Conservation (phyloP, 2,329 filamentous ascomycete genomes). For the Cercospora sp. region DNA sequence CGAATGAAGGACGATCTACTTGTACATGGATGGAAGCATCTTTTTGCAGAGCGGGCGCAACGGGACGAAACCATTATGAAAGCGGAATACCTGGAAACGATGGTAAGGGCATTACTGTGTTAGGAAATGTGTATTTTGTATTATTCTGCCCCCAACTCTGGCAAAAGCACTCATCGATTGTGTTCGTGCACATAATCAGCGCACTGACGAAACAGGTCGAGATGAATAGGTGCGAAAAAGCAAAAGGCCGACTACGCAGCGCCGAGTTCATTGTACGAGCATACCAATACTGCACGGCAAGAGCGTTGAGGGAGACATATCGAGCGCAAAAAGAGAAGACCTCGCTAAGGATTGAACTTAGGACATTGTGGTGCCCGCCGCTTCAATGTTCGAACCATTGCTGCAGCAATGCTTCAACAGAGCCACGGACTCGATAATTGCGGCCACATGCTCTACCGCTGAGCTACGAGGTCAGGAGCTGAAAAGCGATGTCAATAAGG, state of each 20-base stretch:
- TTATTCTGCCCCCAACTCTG: background rate
- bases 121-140: background rate
- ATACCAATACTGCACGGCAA: too few relatives aligned
- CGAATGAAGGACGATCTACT: background rate
- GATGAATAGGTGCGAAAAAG: too few relatives aligned
- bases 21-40: background rate
- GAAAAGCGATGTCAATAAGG: too few relatives aligned
- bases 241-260: background rate
- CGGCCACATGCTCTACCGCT: too few relatives aligned
- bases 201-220: background rate
- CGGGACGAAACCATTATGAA: background rate
- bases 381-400: too few relatives aligned
- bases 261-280: background rate
- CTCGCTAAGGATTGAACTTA: background rate
- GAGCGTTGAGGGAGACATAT: background rate
- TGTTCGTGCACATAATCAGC: background rate
- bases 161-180: background rate
- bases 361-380: background rate
- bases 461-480: too few relatives aligned
- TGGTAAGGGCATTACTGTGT: background rate
- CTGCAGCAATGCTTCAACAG: too few relatives aligned
- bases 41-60: conserved; percentile 2
- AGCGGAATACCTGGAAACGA: background rate
- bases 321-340: background rate
- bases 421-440: too few relatives aligned